These are phyloP conservation scores for Solanum virginianum DNA, from an alignment of 257 asterid genomes.

Conservation along the genomic window DNA sequence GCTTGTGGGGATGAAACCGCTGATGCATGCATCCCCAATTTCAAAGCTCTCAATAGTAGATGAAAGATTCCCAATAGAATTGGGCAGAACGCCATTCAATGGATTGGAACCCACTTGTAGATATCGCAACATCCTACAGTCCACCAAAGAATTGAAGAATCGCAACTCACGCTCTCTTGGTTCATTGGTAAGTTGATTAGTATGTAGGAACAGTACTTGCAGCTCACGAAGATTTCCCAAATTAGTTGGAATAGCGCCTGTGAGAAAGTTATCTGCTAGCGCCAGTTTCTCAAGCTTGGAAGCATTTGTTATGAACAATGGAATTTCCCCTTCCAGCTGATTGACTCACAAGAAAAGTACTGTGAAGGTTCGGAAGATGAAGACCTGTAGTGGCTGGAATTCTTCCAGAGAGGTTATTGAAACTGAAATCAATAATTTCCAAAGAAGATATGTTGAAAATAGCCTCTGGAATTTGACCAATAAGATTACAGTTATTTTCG, in stretches of 20 bases:
- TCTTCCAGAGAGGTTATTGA: slow-evolving; percentile 7
- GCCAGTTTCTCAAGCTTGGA: slow-evolving; percentile 4
- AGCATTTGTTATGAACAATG: slow-evolving; percentile 17
- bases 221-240: slow-evolving; percentile 15
- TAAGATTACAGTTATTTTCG: not conserved
- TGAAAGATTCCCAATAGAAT: slow-evolving; percentile 19
- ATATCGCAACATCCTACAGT: slow-evolving; percentile 12
- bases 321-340: slow-evolving; percentile 12
- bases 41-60: slow-evolving; percentile 6
- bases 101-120: slow-evolving; percentile 6
- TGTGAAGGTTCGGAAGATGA: slow-evolving; percentile 12
- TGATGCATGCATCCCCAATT: not conserved
- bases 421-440: not conserved
- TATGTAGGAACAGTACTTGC: not conserved
- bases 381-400: slow-evolving; percentile 6
- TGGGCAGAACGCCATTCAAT: slow-evolving; percentile 14
- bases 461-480: slow-evolving; percentile 19
- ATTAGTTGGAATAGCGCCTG: slow-evolving; percentile 15
- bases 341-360: not conserved
- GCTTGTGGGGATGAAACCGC: slow-evolving; percentile 14
- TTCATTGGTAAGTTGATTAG: slow-evolving; percentile 7
- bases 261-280: slow-evolving; percentile 2
- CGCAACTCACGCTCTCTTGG: not conserved
- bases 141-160: slow-evolving; percentile 14
- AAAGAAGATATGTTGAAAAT: slow-evolving; percentile 24